Evolutionary conservation across 75 land plant species (phyloP).

Genomic region (Selaginella moellendorffii): DNA sequence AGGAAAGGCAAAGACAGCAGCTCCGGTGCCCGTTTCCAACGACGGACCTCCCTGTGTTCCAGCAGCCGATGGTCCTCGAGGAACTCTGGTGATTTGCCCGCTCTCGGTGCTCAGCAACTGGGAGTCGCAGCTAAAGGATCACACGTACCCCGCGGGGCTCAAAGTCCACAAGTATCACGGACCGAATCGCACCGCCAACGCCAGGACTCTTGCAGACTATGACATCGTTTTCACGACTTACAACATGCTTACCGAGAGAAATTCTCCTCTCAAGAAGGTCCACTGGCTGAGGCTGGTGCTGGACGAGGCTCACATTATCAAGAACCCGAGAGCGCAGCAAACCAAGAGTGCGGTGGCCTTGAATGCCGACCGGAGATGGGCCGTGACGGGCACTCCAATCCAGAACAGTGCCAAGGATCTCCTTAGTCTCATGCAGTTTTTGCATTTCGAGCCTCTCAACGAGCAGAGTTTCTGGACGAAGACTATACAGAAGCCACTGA

Average conservation of each 20-base stretch:
- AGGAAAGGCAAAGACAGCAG: slow-evolving; percentile 11
- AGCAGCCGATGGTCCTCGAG: slow-evolving; percentile 14
- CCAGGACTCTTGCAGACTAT: slow-evolving; percentile 20
- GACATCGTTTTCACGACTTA: slow-evolving; percentile 88
- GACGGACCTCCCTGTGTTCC: not conserved
- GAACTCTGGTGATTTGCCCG: slow-evolving; percentile 74
- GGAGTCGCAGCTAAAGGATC: slow-evolving; percentile 66
- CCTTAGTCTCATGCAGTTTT: slow-evolving; percentile 64
- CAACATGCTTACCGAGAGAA: slow-evolving; percentile 35
- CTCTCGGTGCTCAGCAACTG: slow-evolving; percentile 68
- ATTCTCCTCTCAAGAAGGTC: slow-evolving; percentile 46
- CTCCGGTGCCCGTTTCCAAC: not conserved
- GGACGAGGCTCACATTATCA: slow-evolving; percentile 81
- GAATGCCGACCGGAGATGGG: slow-evolving; percentile 69
- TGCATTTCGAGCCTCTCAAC: slow-evolving; percentile 73
- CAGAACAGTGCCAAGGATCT: slow-evolving; percentile 73
- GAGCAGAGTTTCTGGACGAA: slow-evolving; percentile 59
- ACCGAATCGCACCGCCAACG: slow-evolving; percentile 33
- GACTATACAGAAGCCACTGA: slow-evolving; percentile 51
- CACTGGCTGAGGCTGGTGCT: slow-evolving; percentile 69
- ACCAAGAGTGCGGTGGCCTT: slow-evolving; percentile 48
- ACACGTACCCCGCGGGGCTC: slow-evolving; percentile 41
- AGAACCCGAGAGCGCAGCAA: slow-evolving; percentile 47
- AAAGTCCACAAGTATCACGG: slow-evolving; percentile 70
- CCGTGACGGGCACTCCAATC: slow-evolving; percentile 90